phyloP scores from a whole-genome alignment of 352 stramenopile genomes.

The Pythium brachiatum region DNA sequence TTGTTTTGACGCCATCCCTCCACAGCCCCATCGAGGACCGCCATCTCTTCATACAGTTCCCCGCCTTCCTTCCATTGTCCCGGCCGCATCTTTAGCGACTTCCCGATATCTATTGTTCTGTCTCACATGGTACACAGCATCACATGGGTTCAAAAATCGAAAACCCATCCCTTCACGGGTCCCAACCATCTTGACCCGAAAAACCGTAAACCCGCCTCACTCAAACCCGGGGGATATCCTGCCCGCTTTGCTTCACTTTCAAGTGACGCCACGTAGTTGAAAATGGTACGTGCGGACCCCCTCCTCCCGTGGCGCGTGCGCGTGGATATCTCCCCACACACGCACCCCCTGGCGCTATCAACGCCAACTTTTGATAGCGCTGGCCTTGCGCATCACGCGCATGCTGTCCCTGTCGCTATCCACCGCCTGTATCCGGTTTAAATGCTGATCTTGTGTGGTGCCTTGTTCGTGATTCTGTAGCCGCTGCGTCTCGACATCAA shows the following conservation, averaged over 20 bases:
- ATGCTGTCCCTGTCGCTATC: background rate
- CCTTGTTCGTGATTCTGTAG: conserved; percentile 23
- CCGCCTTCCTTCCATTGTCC: background rate
- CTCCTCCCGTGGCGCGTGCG: background rate
- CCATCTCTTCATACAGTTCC: too few species aligned
- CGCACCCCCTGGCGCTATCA: background rate
- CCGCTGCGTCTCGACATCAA: conserved; percentile 83
- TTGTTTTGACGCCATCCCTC: background rate
- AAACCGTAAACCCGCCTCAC: background rate
- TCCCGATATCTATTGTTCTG: conserved; percentile 1
- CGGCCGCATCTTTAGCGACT: background rate
- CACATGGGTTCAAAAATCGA: conserved; percentile 1
- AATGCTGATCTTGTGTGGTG: background rate
- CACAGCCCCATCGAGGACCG: background rate
- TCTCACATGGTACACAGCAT: background rate
- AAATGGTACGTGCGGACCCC: conserved; percentile 20
- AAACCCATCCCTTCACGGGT: background rate
- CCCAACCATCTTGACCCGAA: background rate
- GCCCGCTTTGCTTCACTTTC: conserved; percentile 16
- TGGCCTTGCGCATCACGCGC: background rate
- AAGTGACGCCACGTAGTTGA: conserved; percentile 27
- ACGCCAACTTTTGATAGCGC: conserved; percentile 6
- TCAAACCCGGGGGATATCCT: conserved; percentile 22
- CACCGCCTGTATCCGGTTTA: background rate
- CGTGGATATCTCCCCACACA: background rate